These are phyloP conservation scores for Exophiala mesophila DNA, from an alignment of 2,329 filamentous ascomycete genomes.

Conservation along the genomic window DNA sequence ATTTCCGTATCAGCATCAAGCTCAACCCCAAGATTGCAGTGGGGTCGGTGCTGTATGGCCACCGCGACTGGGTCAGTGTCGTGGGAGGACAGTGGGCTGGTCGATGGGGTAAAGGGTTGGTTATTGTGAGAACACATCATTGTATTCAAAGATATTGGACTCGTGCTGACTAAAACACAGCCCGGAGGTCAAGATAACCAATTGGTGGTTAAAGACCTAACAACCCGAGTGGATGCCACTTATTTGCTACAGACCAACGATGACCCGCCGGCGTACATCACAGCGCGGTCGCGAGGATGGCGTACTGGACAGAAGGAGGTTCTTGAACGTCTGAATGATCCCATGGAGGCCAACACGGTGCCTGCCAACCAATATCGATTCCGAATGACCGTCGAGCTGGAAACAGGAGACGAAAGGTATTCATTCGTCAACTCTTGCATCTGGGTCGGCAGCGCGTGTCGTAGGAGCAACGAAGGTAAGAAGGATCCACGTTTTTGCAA, in stretches of 20 bases:
- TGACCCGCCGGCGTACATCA: slow-evolving; percentile 47
- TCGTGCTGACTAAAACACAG: slow-evolving; percentile 27
- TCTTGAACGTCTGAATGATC: slow-evolving; percentile 44
- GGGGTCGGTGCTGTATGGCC: slow-evolving; percentile 45
- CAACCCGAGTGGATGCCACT: slow-evolving; percentile 41
- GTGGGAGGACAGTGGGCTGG: slow-evolving; percentile 50
- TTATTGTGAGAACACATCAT: slow-evolving; percentile 38
- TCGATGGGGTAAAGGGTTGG: slow-evolving; percentile 48
- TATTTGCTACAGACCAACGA: slow-evolving; percentile 49
- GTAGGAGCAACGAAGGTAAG: slow-evolving; percentile 43
- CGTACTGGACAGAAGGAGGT: slow-evolving; percentile 46
- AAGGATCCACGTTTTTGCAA: too few relatives aligned
- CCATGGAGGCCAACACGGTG: slow-evolving; percentile 40
- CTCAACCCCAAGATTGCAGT: slow-evolving; percentile 48
- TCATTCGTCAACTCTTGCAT: slow-evolving; percentile 46
- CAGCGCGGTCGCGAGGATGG: slow-evolving; percentile 45
- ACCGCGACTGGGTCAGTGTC: slow-evolving; percentile 49
- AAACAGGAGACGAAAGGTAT: slow-evolving; percentile 48
- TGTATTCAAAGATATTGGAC: background rate
- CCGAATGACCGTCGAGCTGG: slow-evolving; percentile 44
- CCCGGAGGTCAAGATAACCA: slow-evolving; percentile 49
- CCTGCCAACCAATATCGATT: slow-evolving; percentile 48
- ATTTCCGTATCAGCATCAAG: slow-evolving; percentile 51
- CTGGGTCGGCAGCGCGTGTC: slow-evolving; percentile 48
- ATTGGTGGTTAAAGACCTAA: slow-evolving; percentile 44